These are phyloP conservation scores for Sarcodon sp. DNA, from an alignment of 768 basidiomycete genomes.

Conservation along the genomic window DNA sequence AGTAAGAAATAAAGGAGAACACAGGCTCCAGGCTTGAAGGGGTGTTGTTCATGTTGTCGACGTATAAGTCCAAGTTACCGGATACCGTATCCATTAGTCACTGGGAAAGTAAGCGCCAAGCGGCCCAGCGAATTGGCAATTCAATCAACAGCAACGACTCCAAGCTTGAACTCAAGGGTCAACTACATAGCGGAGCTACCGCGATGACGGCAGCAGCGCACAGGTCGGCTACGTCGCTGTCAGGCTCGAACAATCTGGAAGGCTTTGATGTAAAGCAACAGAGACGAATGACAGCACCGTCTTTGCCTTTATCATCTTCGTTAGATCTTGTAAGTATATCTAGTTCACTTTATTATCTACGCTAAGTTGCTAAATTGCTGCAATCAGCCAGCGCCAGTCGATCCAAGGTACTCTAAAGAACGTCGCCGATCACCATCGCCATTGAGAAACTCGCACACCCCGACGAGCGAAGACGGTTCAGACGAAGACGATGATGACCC, in stretches of 20 bases:
- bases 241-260: conserved; percentile 7
- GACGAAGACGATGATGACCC: conserved; percentile 26
- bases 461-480: conserved; percentile 18
- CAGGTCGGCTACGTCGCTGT: conserved; percentile 13
- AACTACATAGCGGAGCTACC: conserved; percentile 8
- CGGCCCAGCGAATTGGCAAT: neutral
- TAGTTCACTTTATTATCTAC: neutral
- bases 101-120: neutral
- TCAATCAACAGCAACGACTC: too few species aligned
- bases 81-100: neutral
- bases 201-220: conserved; percentile 12
- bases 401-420: conserved; percentile 11
- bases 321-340: conserved; percentile 24
- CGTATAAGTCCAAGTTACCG: neutral
- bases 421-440: conserved; percentile 57
- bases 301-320: conserved; percentile 25
- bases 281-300: conserved; percentile 23
- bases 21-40: conserved; percentile 33
- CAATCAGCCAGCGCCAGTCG: conserved; percentile 31
- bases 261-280: conserved; percentile 14
- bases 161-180: neutral
- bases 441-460: conserved; percentile 53
- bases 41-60: conserved; percentile 5
- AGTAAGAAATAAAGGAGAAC: conserved; percentile 52
- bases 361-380: conserved; percentile 3